Base-by-base conservation (phyloP, 2,329 filamentous ascomycete genomes). In the Xylariomycetidae sp. region DNA sequence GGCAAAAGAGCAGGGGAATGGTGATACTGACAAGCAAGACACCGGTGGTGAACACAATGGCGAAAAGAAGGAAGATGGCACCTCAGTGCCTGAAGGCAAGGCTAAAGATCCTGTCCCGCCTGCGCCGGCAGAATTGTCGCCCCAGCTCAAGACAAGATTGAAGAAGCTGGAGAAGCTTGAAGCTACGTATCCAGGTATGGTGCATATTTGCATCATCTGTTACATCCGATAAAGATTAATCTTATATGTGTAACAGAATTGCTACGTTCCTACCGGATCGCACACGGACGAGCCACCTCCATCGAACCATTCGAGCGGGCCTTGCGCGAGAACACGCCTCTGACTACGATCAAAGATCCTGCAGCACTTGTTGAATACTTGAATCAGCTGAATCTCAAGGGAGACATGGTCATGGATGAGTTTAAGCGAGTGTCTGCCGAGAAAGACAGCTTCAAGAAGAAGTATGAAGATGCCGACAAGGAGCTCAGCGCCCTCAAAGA, bases 231-330 rank as follows among this genome's bases (percentile, higher is more conserved):
- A 39, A 28, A 37, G 33, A 23, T 33, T 42, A 34, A 37, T 36
- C 8, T 10, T 11, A 12, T 20, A 17, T 32, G 34, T 37, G 7
- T 22, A 16, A 23, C 25, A 88, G 90, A 97, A 53, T 71, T 98
- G 1, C 70, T 97, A 31, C 83, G 88, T 36, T 95, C 90, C 7
- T 98, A 98, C 62, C 80, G 88, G 41, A 82, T 89, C 45, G 92
- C 92, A 13, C 90, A 98, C 64, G 79, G 85, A 37, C 81, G 88
- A 32, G 87, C 89, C 26, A 79, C 85, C 10, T 79, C 85, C 3
- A 94, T 97, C 51, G 92, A 97, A 54, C 85, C 88, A 0, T 98
- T 98, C 57, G 92, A 98, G 63, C 82, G 86, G 34, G 82, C 85
- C 1, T 71, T 98, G 6, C 86, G 88, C 49, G 92, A 98, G 56